A percentile compares a stretch with the other conserved stretches of the same genome.
These are phyloP conservation scores for Millerozyma miso DNA, from an alignment of 805 yeast species.

Conservation along the genomic window DNA sequence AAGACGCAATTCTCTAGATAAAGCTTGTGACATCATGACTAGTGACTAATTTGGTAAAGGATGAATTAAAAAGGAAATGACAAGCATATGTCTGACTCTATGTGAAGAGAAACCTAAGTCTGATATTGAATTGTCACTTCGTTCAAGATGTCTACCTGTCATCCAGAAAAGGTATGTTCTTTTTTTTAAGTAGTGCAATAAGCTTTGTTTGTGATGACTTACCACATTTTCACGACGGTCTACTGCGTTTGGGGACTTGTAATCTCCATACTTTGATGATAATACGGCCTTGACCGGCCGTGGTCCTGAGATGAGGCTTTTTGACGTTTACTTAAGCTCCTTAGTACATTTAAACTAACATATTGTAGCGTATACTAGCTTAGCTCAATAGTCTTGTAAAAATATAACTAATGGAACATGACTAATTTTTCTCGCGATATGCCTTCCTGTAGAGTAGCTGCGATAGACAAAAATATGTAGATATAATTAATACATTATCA, in stretches of 20 bases:
- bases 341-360: slow-evolving; percentile 5
- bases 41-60: slow-evolving; percentile 31
- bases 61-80: slow-evolving; percentile 75
- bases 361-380: slow-evolving; percentile 1
- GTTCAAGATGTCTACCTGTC: background rate
- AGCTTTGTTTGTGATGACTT: slow-evolving; percentile 40
- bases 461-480: background rate
- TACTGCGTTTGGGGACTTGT: slow-evolving; percentile 45
- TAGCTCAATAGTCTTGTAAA: background rate
- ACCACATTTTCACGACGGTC: slow-evolving; percentile 52
- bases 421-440: background rate
- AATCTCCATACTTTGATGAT: slow-evolving; percentile 43
- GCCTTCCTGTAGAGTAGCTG: background rate
- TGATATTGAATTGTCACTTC: slow-evolving; percentile 22
- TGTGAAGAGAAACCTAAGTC: slow-evolving; percentile 56
- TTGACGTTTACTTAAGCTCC: too few relatives aligned
- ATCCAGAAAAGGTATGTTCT: slow-evolving; percentile 4
- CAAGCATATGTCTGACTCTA: slow-evolving; percentile 97
- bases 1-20: background rate
- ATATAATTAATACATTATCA: background rate
- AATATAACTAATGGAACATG: background rate
- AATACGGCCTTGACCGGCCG: slow-evolving; percentile 50
- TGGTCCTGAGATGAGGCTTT: slow-evolving; percentile 34
- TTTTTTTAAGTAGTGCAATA: background rate
- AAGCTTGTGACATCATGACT: background rate